Percentiles rank a stretch among this genome's conserved stretches.
Conservation (phyloP, 1,139 yeast genomes). For the Torulaspora globosa region DNA sequence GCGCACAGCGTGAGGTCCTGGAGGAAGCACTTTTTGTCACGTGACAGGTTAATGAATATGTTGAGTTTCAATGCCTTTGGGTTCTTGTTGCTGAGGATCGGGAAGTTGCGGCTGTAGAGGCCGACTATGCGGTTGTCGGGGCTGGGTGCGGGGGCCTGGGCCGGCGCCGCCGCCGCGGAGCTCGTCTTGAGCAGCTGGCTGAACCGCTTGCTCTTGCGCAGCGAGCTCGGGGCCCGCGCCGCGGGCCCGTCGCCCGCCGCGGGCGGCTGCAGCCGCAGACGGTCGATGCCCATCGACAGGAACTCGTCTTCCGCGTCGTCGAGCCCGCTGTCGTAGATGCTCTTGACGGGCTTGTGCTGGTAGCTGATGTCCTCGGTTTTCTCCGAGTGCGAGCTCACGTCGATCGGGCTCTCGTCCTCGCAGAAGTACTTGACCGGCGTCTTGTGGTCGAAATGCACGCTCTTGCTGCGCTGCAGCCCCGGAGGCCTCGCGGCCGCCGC, state of each 20-base stretch:
- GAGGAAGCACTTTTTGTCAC: conserved; percentile 27
- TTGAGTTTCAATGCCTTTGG: conserved; percentile 32
- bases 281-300: conserved; percentile 11
- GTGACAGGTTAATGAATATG: conserved; percentile 31
- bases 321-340: conserved; percentile 3
- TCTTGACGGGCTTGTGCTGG: conserved; percentile 19
- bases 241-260: not conserved
- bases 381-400: conserved; percentile 22
- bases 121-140: conserved; percentile 22
- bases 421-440: conserved; percentile 33
- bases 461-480: conserved; percentile 28
- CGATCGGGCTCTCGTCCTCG: conserved; percentile 33
- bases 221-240: not conserved
- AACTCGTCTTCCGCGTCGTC: conserved; percentile 11
- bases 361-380: conserved; percentile 23
- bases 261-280: conserved; percentile 3
- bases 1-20: conserved; percentile 33
- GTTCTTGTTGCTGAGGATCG: conserved; percentile 32
- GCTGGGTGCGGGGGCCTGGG: not conserved
- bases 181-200: conserved; percentile 4
- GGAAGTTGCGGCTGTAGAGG: conserved; percentile 31
- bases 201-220: conserved; percentile 17
- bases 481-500: conserved; percentile 9
- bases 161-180: no score
- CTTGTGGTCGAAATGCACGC: conserved; percentile 35